Conservation (phyloP, 495 filamentous ascomycete genomes). For the Penicillium argentinense region DNA sequence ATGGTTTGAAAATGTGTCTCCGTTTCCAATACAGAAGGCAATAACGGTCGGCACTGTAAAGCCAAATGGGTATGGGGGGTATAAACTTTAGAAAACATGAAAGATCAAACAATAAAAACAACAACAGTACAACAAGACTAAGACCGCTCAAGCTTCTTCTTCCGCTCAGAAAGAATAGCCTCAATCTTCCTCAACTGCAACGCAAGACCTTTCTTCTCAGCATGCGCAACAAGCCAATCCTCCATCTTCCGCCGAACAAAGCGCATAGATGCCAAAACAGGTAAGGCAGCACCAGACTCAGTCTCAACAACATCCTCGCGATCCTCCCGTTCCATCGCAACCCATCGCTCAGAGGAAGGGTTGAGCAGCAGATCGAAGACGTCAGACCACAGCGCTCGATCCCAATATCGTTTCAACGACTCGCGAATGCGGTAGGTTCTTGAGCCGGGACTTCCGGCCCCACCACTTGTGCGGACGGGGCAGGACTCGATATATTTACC, state of each 20-base stretch:
- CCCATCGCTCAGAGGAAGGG: constrained; percentile 53
- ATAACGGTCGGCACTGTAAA: constrained; percentile 6
- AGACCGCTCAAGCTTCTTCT: constrained; percentile 48
- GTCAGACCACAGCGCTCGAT: constrained; percentile 82
- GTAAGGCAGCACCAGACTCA: constrained; percentile 45
- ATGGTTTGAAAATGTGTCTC: neutral
- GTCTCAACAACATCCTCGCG: neutral
- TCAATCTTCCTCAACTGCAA: constrained; percentile 63
- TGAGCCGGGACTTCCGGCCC: constrained; percentile 9
- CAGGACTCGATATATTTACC: constrained; percentile 91
- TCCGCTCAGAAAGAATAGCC: constrained; percentile 65
- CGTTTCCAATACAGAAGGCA: constrained; percentile 3
- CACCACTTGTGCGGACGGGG: constrained; percentile 40
- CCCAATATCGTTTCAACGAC: constrained; percentile 88
- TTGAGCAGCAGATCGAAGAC: constrained; percentile 88
- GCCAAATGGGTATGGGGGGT: neutral
- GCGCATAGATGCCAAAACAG: constrained; percentile 65
- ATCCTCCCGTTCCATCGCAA: constrained; percentile 46
- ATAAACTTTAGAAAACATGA: neutral
- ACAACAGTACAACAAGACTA: constrained; percentile 9
- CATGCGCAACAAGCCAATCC: constrained; percentile 73
- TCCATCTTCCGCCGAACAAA: constrained; percentile 78
- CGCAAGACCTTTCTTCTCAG: constrained; percentile 71
- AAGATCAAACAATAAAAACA: constrained; percentile 1
- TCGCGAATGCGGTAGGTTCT: constrained; percentile 68